Evolutionary conservation across 1,139 yeast genomes (phyloP).

Genomic region (Pneumocystis canis): DNA sequence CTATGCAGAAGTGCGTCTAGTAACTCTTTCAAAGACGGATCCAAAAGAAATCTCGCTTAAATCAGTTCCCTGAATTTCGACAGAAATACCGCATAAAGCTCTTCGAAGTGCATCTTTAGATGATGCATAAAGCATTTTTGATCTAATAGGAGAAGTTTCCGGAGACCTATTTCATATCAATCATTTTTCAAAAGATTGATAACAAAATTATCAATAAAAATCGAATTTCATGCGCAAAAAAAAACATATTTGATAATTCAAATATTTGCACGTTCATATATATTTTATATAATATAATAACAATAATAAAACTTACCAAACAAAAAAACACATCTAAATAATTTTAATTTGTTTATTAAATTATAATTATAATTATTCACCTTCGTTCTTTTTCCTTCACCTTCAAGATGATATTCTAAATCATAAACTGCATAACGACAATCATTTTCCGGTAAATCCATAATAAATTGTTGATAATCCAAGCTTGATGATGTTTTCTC

Average conservation of each 20-base stretch:
- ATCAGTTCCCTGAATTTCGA: constrained; percentile 96
- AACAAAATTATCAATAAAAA: too few species aligned
- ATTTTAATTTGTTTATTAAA: neutral
- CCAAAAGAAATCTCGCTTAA: constrained; percentile 92
- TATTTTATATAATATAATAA: constrained; percentile 1
- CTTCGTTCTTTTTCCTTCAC: constrained; percentile 74
- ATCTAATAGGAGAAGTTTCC: constrained; percentile 78
- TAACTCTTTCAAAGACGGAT: constrained; percentile 57
- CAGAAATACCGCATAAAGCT: constrained; percentile 83
- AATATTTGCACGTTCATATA: constrained; percentile 21
- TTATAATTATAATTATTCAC: constrained; percentile 3
- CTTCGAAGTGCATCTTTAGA: constrained; percentile 96
- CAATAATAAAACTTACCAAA: neutral
- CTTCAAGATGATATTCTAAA: constrained; percentile 80
- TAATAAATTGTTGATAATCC: constrained; percentile 64
- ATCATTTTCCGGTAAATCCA: constrained; percentile 83
- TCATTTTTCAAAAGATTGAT: constrained; percentile 82
- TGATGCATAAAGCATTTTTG: constrained; percentile 96
- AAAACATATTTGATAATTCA: neutral
- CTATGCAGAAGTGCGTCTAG: neutral
- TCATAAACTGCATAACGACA: constrained; percentile 95
- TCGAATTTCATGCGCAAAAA: constrained; percentile 16
- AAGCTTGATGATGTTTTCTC: neutral
- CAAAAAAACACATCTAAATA: neutral
- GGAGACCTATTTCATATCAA: constrained; percentile 97